Conservation (phyloP, 1,139 yeast species). For the Kodamaea fungicola region DNA sequence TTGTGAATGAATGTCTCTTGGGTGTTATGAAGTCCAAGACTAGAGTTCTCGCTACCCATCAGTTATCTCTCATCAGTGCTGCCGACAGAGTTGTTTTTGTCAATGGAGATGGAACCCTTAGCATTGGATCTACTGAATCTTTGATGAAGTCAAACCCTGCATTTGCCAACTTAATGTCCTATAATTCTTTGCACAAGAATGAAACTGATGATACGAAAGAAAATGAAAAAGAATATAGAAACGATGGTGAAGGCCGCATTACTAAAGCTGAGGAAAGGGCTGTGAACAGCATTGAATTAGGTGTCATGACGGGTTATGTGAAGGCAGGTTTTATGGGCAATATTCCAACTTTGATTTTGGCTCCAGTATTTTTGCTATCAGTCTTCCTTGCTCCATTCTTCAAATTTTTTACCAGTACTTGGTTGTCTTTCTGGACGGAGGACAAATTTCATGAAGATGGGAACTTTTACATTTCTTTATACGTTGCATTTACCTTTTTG, state of each 20-base stretch:
- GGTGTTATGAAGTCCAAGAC: slow-evolving; percentile 15
- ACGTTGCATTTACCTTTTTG: slow-evolving; percentile 12
- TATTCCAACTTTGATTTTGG: slow-evolving; percentile 12
- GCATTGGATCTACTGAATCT: slow-evolving; percentile 11
- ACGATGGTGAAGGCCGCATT: slow-evolving; percentile 27
- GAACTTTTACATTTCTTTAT: slow-evolving; percentile 29
- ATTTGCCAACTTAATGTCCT: slow-evolving; percentile 4
- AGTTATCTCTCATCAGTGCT: slow-evolving; percentile 14
- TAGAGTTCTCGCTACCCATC: slow-evolving; percentile 19
- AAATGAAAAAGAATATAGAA: slow-evolving; percentile 10
- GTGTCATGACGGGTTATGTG: slow-evolving; percentile 13
- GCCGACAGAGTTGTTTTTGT: slow-evolving; percentile 16
- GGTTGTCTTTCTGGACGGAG: slow-evolving; percentile 39
- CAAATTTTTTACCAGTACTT: slow-evolving; percentile 37
- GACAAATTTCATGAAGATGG: slow-evolving; percentile 33
- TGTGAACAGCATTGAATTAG: slow-evolving; percentile 12
- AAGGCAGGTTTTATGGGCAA: slow-evolving; percentile 11
- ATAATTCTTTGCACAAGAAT: too few species aligned
- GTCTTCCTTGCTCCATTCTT: slow-evolving; percentile 24
- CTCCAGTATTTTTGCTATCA: slow-evolving; percentile 10
- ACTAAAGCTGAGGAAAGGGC: slow-evolving; percentile 21
- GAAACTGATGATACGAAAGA: slow-evolving; percentile 19
- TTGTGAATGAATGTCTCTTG: slow-evolving; percentile 12
- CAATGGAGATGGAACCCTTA: slow-evolving; percentile 15
- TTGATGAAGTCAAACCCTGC: slow-evolving; percentile 18